Base-by-base conservation (phyloP, 2,329 filamentous ascomycete species). In the Botryotinia convoluta region DNA sequence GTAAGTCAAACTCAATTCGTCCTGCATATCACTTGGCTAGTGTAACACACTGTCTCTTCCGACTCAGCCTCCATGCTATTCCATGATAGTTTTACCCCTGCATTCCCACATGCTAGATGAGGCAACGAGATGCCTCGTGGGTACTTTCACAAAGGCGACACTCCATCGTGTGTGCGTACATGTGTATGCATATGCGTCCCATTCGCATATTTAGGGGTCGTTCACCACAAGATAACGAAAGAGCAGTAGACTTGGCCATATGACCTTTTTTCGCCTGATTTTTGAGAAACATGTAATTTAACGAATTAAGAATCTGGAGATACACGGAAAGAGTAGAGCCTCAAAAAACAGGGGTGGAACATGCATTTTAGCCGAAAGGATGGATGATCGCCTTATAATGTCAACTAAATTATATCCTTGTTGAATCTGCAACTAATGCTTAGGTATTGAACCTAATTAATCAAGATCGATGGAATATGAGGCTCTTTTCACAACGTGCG, bases 71-170 rank as follows among this genome's bases (percentile, higher is more conserved):
- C 42, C 42, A 48, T 22, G 3, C 16, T 29, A 54, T 54, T 16
- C 2, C 61, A 67, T 35, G 44, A 1, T 42, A 16, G 16, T 42
- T 18, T 20, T 9, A 42, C 48, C 65, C 65, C 48, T 68, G 64
- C 45, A 51, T 67, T 57, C 4, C 10, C 26, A 22, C 45, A 39
- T 54, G 4, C 9, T 32, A 18, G n/a, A 57, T 37, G 48, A 68
- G 65, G 65, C 65, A 68, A 68, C 48, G 65, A 57, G 48, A 57
- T 32, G 35, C 48, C 48, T 68, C 26, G 51, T 35, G 48, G 26
- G 20, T 20, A 42, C 26, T n/a, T 29, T n/a, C 3, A 39, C 35
- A 26, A 63, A 39, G 16, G n/a, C 59, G 60, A 7, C 32, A 54
- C 9, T 26, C 10, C 32, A 54, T 54, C 22, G 20, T 39, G 26